Base-by-base conservation (phyloP, 108 stramenopile species). In the Stephanodiscus minutulus region DNA sequence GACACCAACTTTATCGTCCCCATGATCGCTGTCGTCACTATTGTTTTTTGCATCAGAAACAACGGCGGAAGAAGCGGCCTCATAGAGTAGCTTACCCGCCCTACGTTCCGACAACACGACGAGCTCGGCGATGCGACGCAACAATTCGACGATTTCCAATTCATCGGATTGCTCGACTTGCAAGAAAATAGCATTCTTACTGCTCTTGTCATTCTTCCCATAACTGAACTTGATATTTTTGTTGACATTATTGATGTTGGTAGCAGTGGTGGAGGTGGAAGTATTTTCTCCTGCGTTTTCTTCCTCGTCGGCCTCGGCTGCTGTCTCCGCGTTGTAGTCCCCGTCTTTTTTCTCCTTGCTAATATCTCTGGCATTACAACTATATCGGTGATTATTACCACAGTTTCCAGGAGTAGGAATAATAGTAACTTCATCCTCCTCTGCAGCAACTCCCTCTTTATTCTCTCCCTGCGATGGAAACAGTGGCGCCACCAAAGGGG, bases 41-140 rank as follows among this genome's bases (percentile, higher is more conserved):
- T 69, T 57, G 27, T 74, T 72, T 46, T 59, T 66, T 18, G 33
- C 61, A 47, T 54, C 69, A 58, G 43, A 61, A 20, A 41, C 56
- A 12, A 66, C 59, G 15, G 28, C 61, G 15, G 78, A 68, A 21
- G 72, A 66, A 37, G 66, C 78, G 15, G 43, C 43, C 74, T 69
- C 3, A 3, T 44, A 44, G n/a, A 75, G 28, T 17, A 79, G 29
- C 20, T 57, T 69, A 3, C 69, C 68, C 37, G 79, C 74, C 68
- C 48, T 55, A 15, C 75, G 68, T 70, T 94, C 92, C 1, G 85
- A 83, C 64, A 86, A 80, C 9, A 91, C 78, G 10, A 90, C 92
- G 66, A 91, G 68, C 70, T 94, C 92, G 1, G 92, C 88, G 29
- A 88, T 79, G 25, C 92, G 52, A 47, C 92, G 81, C 22, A 94